Conservation (phyloP, 169 alveolate species). For the Cyclospora cayetanensis region DNA sequence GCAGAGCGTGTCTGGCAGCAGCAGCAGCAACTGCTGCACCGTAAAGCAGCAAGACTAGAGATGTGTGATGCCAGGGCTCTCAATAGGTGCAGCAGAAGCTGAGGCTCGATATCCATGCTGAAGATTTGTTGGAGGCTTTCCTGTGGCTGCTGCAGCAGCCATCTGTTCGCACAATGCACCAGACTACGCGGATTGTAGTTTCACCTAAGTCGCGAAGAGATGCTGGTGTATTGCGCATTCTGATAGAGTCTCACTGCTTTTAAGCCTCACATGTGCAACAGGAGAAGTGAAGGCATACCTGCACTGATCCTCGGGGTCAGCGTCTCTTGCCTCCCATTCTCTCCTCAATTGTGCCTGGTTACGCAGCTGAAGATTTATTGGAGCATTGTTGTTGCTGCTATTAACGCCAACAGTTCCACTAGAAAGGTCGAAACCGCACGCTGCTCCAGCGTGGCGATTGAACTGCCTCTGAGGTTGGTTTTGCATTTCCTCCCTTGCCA, state of each 20-base stretch:
- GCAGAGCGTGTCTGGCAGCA: neutral
- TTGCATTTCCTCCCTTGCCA: neutral
- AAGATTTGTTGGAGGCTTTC: neutral
- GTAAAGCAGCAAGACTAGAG: neutral
- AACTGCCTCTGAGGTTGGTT: neutral
- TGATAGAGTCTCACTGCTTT: neutral
- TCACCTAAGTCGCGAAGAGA: too few species aligned
- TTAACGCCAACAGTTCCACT: neutral
- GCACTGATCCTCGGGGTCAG: conserved; percentile 1
- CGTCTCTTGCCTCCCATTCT: conserved; percentile 5
- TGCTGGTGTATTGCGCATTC: neutral
- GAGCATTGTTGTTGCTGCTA: neutral
- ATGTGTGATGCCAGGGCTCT: neutral
- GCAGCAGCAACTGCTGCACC: conserved; percentile 30
- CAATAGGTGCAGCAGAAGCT: neutral
- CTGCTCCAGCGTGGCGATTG: neutral
- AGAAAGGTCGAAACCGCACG: neutral
- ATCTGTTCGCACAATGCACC: neutral
- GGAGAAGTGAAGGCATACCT: neutral
- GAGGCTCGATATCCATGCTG: neutral
- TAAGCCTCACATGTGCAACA: neutral
- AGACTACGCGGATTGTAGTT: neutral
- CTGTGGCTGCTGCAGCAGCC: conserved; percentile 43
- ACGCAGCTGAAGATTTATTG: neutral
- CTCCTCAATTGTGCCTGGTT: neutral